phyloP scores from a whole-genome alignment of 1,284 basidiomycete genomes.

The Malassezia caprae region DNA sequence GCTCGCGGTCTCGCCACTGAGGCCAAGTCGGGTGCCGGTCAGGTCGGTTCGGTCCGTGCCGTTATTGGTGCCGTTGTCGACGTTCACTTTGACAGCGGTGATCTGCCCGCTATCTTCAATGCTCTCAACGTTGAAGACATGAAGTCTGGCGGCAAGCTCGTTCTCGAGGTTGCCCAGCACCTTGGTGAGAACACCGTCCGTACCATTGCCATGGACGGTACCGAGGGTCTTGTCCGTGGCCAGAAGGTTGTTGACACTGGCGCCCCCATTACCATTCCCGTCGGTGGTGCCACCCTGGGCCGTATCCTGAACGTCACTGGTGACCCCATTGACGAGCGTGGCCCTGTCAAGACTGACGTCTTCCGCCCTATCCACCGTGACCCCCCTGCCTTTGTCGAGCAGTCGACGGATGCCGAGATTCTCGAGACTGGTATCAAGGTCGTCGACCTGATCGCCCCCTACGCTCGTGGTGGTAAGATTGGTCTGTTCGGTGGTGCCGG shows the following conservation, averaged over 20 bases:
- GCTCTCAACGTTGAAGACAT: conserved; percentile 94
- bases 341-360: conserved; percentile 79
- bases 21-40: conserved; percentile 23
- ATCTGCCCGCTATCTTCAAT: conserved; percentile 91
- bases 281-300: conserved; percentile 82
- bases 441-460: conserved; percentile 95
- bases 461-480: conserved; percentile 99
- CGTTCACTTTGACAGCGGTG: conserved; percentile 59
- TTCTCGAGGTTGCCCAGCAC: conserved; percentile 64
- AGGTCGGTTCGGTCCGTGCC: conserved; percentile 41
- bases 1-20: conserved; percentile 37
- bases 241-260: conserved; percentile 95
- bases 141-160: conserved; percentile 58
- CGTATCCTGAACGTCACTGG: conserved; percentile 99
- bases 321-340: conserved; percentile 97
- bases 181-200: conserved; percentile 94
- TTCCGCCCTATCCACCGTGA: conserved; percentile 88
- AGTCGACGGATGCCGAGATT: conserved; percentile 94
- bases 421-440: conserved; percentile 99
- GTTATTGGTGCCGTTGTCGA: conserved; percentile 78
- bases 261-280: conserved; percentile 88
- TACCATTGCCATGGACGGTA: conserved; percentile 64
- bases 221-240: conserved; percentile 97
- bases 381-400: conserved; percentile 89
- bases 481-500: conserved; percentile 99